Conservation (phyloP, 148 eudicot species). For the Diospyros lotus region DNA sequence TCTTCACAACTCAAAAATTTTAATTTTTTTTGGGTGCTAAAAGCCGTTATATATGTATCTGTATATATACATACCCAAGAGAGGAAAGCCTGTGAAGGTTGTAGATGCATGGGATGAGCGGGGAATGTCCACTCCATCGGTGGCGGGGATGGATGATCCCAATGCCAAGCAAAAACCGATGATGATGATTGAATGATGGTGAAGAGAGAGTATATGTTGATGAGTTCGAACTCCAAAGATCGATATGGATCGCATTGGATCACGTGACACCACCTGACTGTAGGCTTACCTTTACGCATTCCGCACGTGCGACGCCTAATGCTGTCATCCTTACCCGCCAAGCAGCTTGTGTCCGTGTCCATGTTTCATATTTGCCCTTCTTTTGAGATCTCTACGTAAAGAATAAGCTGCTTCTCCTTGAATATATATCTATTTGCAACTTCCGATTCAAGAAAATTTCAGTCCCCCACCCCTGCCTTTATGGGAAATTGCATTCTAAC, state of each 20-base stretch:
- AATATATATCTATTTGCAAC: not conserved
- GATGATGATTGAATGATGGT: too few species aligned
- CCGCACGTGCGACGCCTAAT: not conserved
- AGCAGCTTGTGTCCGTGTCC: not conserved
- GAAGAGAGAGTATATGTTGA: too few species aligned
- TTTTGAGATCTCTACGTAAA: not conserved
- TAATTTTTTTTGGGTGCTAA: too few species aligned
- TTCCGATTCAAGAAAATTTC: too few species aligned
- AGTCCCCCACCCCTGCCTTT: too few species aligned
- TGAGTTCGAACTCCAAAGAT: too few species aligned
- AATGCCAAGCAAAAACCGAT: slow-evolving; percentile 8
- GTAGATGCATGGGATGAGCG: not conserved
- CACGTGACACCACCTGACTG: slow-evolving; percentile 4
- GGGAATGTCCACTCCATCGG: not conserved
- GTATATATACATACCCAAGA: too few species aligned
- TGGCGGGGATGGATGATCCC: not conserved
- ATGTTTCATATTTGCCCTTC: too few species aligned
- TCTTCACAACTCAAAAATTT: too few species aligned
- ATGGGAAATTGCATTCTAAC: too few species aligned
- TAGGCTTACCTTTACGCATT: slow-evolving; percentile 11
- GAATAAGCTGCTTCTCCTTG: slow-evolving; percentile 5
- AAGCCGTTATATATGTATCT: too few species aligned
- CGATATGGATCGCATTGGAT: slow-evolving; percentile 1
- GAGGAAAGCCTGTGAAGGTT: too few species aligned
- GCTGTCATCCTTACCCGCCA: not conserved